These are phyloP conservation scores for Chytriomyces sp. DNA, from an alignment of 192 early-diverging fungal genomes.

Conservation along the genomic window DNA sequence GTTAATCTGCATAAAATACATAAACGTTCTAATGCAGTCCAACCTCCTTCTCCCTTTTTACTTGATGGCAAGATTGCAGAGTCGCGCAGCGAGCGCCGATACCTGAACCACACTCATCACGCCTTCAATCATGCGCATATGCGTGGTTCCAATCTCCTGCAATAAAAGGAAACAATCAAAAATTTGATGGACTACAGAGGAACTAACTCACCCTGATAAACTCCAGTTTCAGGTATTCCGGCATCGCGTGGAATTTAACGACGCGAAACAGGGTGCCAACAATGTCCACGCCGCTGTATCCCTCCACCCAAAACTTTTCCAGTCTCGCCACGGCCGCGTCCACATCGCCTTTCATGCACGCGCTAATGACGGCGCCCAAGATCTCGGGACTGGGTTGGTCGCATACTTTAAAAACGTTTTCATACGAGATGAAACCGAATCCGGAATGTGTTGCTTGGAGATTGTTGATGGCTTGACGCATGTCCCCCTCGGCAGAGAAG, in stretches of 20 bases:
- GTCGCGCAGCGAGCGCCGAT: constrained; percentile 74
- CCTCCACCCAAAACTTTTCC: constrained; percentile 72
- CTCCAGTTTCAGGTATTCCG: constrained; percentile 81
- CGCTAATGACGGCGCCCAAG: constrained; percentile 72
- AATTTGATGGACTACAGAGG: not conserved
- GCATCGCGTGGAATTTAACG: constrained; percentile 74
- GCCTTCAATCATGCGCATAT: constrained; percentile 92
- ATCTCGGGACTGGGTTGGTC: constrained; percentile 93
- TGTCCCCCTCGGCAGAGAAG: constrained; percentile 96
- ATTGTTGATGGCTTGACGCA: constrained; percentile 98
- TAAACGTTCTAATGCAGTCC: too few relatives aligned
- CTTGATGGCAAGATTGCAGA: constrained; percentile 36
- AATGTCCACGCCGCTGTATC: constrained; percentile 89
- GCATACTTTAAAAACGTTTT: constrained; percentile 96
- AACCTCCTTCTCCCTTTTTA: too few relatives aligned
- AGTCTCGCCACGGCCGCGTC: constrained; percentile 72
- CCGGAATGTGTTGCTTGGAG: constrained; percentile 88
- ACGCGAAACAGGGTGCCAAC: constrained; percentile 91
- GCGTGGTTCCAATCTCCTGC: constrained; percentile 88
- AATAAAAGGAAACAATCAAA: not conserved
- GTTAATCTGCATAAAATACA: too few relatives aligned
- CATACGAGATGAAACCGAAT: constrained; percentile 80
- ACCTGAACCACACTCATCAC: constrained; percentile 84
- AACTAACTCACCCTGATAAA: constrained; percentile 71
- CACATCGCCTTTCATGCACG: constrained; percentile 68